These are phyloP conservation scores for Russula ochroleuca DNA, from an alignment of 768 basidiomycete species.

Conservation along the genomic window DNA sequence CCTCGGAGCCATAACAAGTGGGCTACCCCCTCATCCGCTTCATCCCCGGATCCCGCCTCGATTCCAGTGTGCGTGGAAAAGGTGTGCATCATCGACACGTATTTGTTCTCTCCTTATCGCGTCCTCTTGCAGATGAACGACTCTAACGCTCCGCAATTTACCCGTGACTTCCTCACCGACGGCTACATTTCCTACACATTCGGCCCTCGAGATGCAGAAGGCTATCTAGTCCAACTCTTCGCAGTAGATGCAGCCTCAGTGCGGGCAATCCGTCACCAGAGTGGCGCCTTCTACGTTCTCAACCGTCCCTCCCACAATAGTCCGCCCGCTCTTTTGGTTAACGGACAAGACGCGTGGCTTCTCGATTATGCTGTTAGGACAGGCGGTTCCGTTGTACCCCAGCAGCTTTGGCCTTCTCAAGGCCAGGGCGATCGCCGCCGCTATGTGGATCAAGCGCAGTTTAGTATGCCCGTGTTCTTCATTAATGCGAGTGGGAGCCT, in stretches of 20 bases:
- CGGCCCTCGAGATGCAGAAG: not conserved
- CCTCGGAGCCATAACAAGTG: not conserved
- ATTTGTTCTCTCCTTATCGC: not conserved
- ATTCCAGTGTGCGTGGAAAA: not conserved
- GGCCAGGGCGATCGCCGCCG: constrained; percentile 17
- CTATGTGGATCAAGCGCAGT: constrained; percentile 12
- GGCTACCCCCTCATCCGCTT: not conserved
- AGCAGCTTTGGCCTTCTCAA: constrained; percentile 20
- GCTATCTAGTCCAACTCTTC: constrained; percentile 10
- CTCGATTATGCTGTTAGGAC: constrained; percentile 11
- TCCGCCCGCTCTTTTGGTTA: not conserved
- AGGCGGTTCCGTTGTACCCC: constrained; percentile 21
- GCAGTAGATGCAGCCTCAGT: not conserved
- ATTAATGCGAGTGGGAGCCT: constrained; percentile 6
- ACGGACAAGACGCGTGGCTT: constrained; percentile 6
- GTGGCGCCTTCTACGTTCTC: constrained; percentile 5
- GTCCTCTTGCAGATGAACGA: constrained; percentile 1
- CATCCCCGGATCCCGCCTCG: not conserved
- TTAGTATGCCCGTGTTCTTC: constrained; percentile 21
- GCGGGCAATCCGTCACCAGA: not conserved
- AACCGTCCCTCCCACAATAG: not conserved
- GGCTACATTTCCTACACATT: constrained; percentile 22
- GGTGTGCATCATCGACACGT: constrained; percentile 1
- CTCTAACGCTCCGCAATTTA: not conserved
- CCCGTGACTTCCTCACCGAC: not conserved